Conservation (phyloP, 2,329 filamentous ascomycete genomes). For the Aspergillus sergii region DNA sequence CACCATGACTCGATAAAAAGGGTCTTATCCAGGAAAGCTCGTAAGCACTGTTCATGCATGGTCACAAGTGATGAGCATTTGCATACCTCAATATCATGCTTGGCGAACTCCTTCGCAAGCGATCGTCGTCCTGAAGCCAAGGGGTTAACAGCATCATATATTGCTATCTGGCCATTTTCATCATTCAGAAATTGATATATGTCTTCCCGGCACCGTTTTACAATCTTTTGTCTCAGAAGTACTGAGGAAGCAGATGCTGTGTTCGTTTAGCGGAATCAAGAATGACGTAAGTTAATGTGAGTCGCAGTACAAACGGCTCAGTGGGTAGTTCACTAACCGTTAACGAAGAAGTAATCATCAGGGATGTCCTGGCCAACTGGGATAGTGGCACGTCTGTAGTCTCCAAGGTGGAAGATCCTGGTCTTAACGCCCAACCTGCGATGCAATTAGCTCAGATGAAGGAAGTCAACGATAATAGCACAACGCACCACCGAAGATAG, state of each 20-base stretch:
- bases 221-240: slow-evolving; percentile 92
- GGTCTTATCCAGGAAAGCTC: slow-evolving; percentile 60
- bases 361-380: slow-evolving; percentile 82
- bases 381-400: slow-evolving; percentile 91
- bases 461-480: background rate
- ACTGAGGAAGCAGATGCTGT: slow-evolving; percentile 80
- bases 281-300: background rate
- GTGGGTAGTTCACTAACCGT: slow-evolving; percentile 53
- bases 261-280: slow-evolving; percentile 20
- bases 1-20: slow-evolving; percentile 97
- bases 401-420: slow-evolving; percentile 93
- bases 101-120: slow-evolving; percentile 94
- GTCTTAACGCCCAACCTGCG: slow-evolving; percentile 92
- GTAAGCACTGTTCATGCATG: background rate
- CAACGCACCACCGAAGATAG: slow-evolving; percentile 79
- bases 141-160: slow-evolving; percentile 97
- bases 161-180: slow-evolving; percentile 96
- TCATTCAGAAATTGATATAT: slow-evolving; percentile 96
- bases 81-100: slow-evolving; percentile 84
- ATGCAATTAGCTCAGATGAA: slow-evolving; percentile 14
- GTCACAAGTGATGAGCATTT: background rate
- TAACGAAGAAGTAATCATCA: slow-evolving; percentile 96
- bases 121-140: slow-evolving; percentile 78
- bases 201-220: slow-evolving; percentile 96
- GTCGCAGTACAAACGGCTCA: background rate